Evolutionary conservation across 257 asterid genomes (phyloP).

Genomic region (Solanum virginianum): DNA sequence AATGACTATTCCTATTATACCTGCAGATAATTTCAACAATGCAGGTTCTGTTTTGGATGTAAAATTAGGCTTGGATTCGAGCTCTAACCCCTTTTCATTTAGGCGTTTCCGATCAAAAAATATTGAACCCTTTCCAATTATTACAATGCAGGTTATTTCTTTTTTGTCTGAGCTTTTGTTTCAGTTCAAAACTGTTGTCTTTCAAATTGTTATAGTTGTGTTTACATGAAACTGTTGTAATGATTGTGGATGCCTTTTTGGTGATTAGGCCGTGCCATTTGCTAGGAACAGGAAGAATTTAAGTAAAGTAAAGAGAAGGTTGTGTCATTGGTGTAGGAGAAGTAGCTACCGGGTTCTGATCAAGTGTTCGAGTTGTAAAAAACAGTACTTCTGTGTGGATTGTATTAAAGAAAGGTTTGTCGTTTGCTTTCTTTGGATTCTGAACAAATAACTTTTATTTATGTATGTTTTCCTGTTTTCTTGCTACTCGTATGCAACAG

Average conservation of each 20-base stretch:
- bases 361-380: slow-evolving; percentile 72
- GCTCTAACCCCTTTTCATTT: slow-evolving; percentile 15
- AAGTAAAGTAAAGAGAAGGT: slow-evolving; percentile 31
- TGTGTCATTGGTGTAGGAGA: slow-evolving; percentile 91
- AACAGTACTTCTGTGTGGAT: slow-evolving; percentile 61
- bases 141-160: slow-evolving; percentile 68
- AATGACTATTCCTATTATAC: slow-evolving; percentile 58
- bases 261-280: slow-evolving; percentile 55
- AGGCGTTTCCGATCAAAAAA: slow-evolving; percentile 80
- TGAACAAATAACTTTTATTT: not conserved
- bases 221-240: not conserved
- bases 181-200: not conserved
- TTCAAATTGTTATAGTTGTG: not conserved
- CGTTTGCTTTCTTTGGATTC: not conserved
- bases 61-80: slow-evolving; percentile 41
- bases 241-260: not conserved
- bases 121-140: slow-evolving; percentile 65
- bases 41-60: slow-evolving; percentile 31
- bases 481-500: not conserved
- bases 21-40: slow-evolving; percentile 13
- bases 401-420: slow-evolving; percentile 73
- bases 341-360: slow-evolving; percentile 32
- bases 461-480: not conserved
- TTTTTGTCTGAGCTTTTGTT: not conserved
- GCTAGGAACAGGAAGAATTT: slow-evolving; percentile 36